These are phyloP conservation scores for Phytophthora agathidicida DNA, from an alignment of 352 stramenopile genomes.

Conservation along the genomic window DNA sequence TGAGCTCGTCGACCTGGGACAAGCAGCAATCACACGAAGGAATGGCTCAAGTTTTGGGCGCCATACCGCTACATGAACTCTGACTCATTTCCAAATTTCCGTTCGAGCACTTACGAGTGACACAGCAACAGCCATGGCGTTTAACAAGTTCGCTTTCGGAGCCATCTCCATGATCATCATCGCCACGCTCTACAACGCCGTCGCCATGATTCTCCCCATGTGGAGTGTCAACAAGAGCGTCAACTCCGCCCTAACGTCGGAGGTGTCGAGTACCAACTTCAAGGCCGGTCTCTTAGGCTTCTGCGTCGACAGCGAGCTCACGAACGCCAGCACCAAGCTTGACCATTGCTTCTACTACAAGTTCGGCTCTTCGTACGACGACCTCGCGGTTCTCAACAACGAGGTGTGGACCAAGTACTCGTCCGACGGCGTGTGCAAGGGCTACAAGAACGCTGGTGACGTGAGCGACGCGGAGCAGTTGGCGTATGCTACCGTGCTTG, in stretches of 20 bases:
- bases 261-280: slow-evolving; percentile 28
- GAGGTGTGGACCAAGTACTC: slow-evolving; percentile 48
- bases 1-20: too few relatives aligned
- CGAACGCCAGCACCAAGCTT: slow-evolving; percentile 39
- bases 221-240: slow-evolving; percentile 20
- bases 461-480: slow-evolving; percentile 31
- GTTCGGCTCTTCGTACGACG: slow-evolving; percentile 45
- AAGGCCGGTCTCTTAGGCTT: slow-evolving; percentile 25
- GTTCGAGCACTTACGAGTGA: background rate
- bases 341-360: slow-evolving; percentile 80
- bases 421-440: slow-evolving; percentile 54
- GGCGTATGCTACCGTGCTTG: slow-evolving; percentile 41
- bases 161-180: slow-evolving; percentile 23
- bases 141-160: slow-evolving; percentile 19
- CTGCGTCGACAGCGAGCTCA: slow-evolving; percentile 59
- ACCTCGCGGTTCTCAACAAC: slow-evolving; percentile 37
- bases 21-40: too few relatives aligned
- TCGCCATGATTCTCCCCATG: slow-evolving; percentile 22
- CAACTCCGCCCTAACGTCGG: slow-evolving; percentile 14
- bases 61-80: too few relatives aligned
- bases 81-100: slow-evolving; percentile 4
- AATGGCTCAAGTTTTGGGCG: too few relatives aligned
- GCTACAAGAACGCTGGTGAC: slow-evolving; percentile 39
- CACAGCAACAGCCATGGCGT: slow-evolving; percentile 10
- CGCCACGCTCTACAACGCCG: slow-evolving; percentile 22